Base-by-base conservation (phyloP, 2,329 filamentous ascomycete species). In the Neurospora sp. region DNA sequence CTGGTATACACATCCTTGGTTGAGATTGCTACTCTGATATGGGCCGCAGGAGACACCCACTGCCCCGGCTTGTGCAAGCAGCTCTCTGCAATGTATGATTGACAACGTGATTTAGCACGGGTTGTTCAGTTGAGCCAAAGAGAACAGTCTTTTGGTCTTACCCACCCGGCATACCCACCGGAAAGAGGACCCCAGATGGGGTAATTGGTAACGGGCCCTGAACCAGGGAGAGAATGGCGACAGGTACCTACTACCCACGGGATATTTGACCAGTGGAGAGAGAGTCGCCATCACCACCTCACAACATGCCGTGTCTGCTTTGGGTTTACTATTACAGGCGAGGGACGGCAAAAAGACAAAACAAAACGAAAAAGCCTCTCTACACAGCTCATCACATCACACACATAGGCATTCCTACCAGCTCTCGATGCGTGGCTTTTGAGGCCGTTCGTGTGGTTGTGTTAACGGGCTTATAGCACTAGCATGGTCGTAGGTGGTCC, bases 391-490 rank as follows among this genome's bases (percentile, higher is more conserved):
- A 33, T 62, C 52, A 62, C 52, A 62, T 62, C 28, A 62, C 52
- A 33, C 52, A 62, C 28, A 36, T 62, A 28, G 52, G 17, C 15
- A 2, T 62, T 68, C 69, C 72, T 71, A 70, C 67, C 68, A 71
- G 66, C 70, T 66, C 69, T 72, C 68, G 68, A 71, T 72, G 70
- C 69, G 68, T 69, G 66, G 67, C 58, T 67, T 36, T 62, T 33
- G 52, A 36, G 10, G 52, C 52, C 52, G 28, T 62, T 62, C 52
- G 52, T 36, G 52, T 62, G 52, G 28, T 62, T 62, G 52, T 33
- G 52, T 62, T 62, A 17, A 62, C 52, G 52, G 52, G 52, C 28
- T 62, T 33, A 58, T 62, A 62, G 52, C 15, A 62, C 52, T 62
- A 62, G 52, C 23, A 33, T 36, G 52, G 52, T 62, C 23, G 7